Evolutionary conservation across 495 filamentous ascomycete genomes (phyloP), one percentile per base, ranked within the genome.

Genomic region (Neurospora sp.): DNA sequence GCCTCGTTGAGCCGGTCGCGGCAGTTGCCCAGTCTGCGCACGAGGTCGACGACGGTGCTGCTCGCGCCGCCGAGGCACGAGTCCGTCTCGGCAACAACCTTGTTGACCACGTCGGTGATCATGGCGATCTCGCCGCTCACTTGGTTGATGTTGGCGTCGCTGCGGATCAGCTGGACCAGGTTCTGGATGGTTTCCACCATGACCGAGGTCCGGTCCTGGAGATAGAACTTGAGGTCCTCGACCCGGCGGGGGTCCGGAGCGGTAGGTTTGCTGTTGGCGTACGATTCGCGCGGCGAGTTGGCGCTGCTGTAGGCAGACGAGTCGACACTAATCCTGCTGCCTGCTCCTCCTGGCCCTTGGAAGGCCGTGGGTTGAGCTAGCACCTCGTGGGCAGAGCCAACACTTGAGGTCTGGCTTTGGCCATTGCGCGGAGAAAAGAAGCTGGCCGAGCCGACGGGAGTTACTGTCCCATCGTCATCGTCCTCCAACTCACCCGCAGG

Each of bases 101-200:
- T 90, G 31, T 84, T 87, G 16, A 95, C 91, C 37, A 94, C 87
- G 44, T 86, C 83, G 3, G 87, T 87, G 68, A 97, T 96, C 40
- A 89, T 87, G 41, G 84, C 85, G 68, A 97, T 90, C 75, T 96
- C 89, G 72, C 85, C 86, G 71, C 87, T 86, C 72, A 97, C 88
- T 44, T 89, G 87, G 69, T 86, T 82, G 71, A 93, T 88, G 46
- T 87, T 84, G 18, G 88, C 87, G 73, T 92, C 89, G 68, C 88
- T 85, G 44, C 94, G 92, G 76, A 97, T 95, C 68, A 89, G 89
- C 74, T 88, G 87, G 41, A 97, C 91, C 12, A 97, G 88, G 5
- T 90, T 87, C 80, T 95, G 93, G 75, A 97, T 94, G 31, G 89
- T 91, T 75, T 93, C 89, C 37, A 96, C 91, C 48, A 97, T 87